Evolutionary conservation across 1,284 basidiomycete genomes (phyloP).

Genomic region (Sparassis latifolia): DNA sequence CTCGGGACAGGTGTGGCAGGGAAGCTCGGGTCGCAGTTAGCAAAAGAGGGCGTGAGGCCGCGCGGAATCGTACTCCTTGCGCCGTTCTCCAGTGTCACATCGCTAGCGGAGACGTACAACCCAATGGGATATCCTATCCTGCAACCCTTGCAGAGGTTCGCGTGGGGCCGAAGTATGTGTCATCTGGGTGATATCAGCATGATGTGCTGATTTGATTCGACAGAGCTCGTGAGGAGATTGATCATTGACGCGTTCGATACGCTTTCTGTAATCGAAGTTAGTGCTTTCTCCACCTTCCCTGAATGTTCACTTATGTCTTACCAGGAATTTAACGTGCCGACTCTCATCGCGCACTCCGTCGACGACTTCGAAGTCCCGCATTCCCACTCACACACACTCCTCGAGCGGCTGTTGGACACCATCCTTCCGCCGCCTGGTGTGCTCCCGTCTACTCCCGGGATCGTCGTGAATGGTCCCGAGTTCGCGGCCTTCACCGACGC

Average conservation of each 20-base stretch:
- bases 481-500: conserved; percentile 17
- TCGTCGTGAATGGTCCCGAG: conserved; percentile 13
- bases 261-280: conserved; percentile 49
- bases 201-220: not conserved
- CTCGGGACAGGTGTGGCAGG: conserved; percentile 77
- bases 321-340: conserved; percentile 40
- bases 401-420: conserved; percentile 61
- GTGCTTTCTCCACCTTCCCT: conserved; percentile 12
- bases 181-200: not conserved
- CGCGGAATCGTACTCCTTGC: conserved; percentile 70
- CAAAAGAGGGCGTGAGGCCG: conserved; percentile 42
- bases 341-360: conserved; percentile 76
- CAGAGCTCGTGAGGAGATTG: conserved; percentile 53
- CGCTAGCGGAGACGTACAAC: conserved; percentile 67
- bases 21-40: conserved; percentile 54
- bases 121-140: conserved; percentile 70
- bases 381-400: conserved; percentile 70
- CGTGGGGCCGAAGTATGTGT: conserved; percentile 61
- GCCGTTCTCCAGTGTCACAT: conserved; percentile 67
- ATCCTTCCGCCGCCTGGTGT: conserved; percentile 45
- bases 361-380: conserved; percentile 80
- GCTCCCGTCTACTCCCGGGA: conserved; percentile 27
- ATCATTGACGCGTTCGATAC: conserved; percentile 67
- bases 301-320: not conserved
- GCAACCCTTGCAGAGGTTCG: conserved; percentile 61